A percentile compares a stretch with the other conserved stretches of the same genome.
Conservation (phyloP, 1,284 basidiomycete genomes). For the Ustilago sp. region DNA sequence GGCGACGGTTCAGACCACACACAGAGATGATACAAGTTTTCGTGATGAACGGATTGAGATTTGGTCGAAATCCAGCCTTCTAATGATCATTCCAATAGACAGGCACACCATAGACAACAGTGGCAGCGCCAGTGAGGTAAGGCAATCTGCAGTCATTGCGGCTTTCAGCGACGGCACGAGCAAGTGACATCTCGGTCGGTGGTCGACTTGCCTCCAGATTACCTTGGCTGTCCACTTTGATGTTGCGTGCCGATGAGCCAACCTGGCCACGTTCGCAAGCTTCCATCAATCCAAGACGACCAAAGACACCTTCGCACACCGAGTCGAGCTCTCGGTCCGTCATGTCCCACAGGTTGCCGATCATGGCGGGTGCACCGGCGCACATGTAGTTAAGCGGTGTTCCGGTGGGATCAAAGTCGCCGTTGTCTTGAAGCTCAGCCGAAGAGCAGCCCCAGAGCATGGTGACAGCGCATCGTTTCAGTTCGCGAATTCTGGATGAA, state of each 20-base stretch:
- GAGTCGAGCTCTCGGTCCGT: slow-evolving; percentile 97
- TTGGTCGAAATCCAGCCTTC: not conserved
- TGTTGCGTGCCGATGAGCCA: slow-evolving; percentile 25
- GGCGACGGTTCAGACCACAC: not conserved
- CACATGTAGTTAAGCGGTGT: slow-evolving; percentile 94
- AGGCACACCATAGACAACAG: slow-evolving; percentile 93
- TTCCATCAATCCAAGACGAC: slow-evolving; percentile 76
- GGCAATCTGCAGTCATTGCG: slow-evolving; percentile 86
- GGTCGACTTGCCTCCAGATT: slow-evolving; percentile 28
- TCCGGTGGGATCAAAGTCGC: slow-evolving; percentile 89
- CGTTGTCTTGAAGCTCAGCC: slow-evolving; percentile 85
- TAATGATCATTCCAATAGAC: slow-evolving; percentile 58
- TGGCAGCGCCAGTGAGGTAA: slow-evolving; percentile 94
- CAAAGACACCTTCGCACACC: slow-evolving; percentile 85
- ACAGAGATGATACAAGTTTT: not conserved
- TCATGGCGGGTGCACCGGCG: slow-evolving; percentile 91
- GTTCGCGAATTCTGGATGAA: slow-evolving; percentile 79
- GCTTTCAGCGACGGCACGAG: slow-evolving; percentile 82
- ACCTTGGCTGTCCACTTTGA: slow-evolving; percentile 28
- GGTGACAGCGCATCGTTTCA: slow-evolving; percentile 85
- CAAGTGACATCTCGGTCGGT: slow-evolving; percentile 73
- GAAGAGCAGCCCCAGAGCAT: slow-evolving; percentile 99
- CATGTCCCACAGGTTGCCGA: slow-evolving; percentile 97
- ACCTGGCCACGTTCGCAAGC: slow-evolving; percentile 49
- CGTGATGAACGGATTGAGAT: not conserved